Evolutionary conservation across 2,329 filamentous ascomycete species (phyloP).

Genomic region (Alternaria arborescens): DNA sequence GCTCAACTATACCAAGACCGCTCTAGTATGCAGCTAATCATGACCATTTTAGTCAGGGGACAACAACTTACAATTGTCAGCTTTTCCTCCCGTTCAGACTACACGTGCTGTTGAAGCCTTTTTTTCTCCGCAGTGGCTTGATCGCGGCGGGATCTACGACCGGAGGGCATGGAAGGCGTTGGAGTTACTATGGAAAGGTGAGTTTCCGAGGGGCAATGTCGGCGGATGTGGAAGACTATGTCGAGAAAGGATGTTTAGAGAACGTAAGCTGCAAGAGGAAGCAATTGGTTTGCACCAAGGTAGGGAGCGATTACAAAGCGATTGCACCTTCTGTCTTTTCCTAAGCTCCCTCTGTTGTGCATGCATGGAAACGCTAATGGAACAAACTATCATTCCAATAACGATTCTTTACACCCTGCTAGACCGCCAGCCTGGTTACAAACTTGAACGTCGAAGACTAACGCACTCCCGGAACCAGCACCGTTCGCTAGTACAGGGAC

Average conservation of each 20-base stretch:
- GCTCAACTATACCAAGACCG: neutral
- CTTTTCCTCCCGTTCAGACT: neutral
- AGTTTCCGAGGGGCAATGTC: conserved; percentile 3
- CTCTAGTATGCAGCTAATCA: neutral
- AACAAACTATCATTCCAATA: neutral
- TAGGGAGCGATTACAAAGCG: neutral
- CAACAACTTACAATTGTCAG: conserved; percentile 4
- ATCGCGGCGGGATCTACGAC: neutral
- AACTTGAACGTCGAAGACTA: neutral
- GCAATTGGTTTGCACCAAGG: neutral
- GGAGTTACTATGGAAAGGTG: neutral
- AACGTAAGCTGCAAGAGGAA: neutral
- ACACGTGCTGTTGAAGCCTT: neutral
- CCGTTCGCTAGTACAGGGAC: neutral
- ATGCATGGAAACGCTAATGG: neutral
- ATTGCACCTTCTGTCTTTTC: neutral
- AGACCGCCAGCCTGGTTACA: neutral
- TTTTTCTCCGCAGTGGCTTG: neutral
- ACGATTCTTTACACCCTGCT: neutral
- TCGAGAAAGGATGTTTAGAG: neutral
- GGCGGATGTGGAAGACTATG: neutral
- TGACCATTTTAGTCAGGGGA: conserved; percentile 3
- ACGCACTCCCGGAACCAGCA: neutral
- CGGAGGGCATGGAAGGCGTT: neutral
- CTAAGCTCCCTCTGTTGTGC: no score